These are phyloP conservation scores for Zygosaccharomyces sapae DNA, from an alignment of 1,139 yeast species.

Conservation along the genomic window DNA sequence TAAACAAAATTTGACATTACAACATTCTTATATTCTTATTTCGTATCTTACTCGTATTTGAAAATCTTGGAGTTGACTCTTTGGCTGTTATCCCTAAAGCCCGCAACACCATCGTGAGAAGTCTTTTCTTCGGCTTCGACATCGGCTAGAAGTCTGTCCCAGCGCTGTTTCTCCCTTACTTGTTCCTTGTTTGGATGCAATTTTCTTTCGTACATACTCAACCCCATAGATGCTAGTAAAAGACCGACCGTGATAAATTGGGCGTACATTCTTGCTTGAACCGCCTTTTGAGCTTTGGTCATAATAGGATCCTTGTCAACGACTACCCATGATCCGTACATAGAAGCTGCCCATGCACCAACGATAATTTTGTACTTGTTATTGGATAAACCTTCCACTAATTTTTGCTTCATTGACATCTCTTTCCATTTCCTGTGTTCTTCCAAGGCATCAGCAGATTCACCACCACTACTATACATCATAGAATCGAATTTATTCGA, in stretches of 20 bases:
- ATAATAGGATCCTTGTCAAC: constrained; percentile 74
- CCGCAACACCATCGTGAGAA: constrained; percentile 19
- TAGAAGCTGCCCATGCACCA: constrained; percentile 79
- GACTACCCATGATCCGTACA: constrained; percentile 76
- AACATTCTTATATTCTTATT: neutral
- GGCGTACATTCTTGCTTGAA: constrained; percentile 92
- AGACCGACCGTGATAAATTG: constrained; percentile 72
- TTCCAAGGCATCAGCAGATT: constrained; percentile 42
- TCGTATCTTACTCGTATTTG: constrained; percentile 21
- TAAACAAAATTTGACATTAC: too few species aligned
- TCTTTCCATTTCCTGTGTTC: constrained; percentile 52
- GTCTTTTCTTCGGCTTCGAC: constrained; percentile 39
- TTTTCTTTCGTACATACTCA: constrained; percentile 61
- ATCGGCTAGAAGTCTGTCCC: constrained; percentile 42
- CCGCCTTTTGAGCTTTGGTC: constrained; percentile 79
- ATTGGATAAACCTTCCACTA: constrained; percentile 45
- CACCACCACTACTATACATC: constrained; percentile 40
- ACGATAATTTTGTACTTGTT: constrained; percentile 75
- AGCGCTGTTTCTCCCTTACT: constrained; percentile 38
- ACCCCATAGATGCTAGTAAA: constrained; percentile 58
- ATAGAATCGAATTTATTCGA: constrained; percentile 52
- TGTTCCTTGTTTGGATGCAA: constrained; percentile 41
- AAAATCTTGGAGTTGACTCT: constrained; percentile 35
- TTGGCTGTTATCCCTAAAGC: constrained; percentile 29
- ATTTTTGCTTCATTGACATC: constrained; percentile 44